These are phyloP conservation scores for Backusella psychrophila DNA, from an alignment of 192 early-diverging fungal genomes.

Conservation along the genomic window DNA sequence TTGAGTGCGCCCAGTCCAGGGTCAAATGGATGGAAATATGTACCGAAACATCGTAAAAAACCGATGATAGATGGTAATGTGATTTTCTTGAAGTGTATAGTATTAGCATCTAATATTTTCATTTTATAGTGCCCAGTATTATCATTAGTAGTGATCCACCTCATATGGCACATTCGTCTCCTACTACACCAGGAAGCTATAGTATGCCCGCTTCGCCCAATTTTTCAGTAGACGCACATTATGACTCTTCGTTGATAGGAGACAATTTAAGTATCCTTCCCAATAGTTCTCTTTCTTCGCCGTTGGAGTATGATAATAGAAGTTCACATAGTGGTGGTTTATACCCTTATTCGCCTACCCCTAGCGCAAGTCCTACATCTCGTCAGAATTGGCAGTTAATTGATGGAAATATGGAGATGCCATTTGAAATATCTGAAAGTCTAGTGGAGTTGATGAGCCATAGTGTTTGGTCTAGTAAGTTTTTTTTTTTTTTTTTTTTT, in stretches of 20 bases:
- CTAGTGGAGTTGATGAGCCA: slow-evolving; percentile 7
- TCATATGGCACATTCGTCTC: not conserved
- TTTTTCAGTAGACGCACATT: slow-evolving; percentile 5
- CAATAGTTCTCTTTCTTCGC: not conserved
- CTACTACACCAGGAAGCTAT: not conserved
- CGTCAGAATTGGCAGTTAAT: slow-evolving; percentile 19
- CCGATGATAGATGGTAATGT: not conserved
- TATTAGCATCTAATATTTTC: too few relatives aligned
- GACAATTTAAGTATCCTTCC: slow-evolving; percentile 1
- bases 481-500: not conserved
- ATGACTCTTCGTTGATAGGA: not conserved
- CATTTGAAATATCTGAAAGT: slow-evolving; percentile 8
- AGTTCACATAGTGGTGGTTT: not conserved
- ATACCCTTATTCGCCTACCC: not conserved
- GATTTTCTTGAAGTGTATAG: not conserved
- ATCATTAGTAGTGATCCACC: not conserved
- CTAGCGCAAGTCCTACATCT: not conserved
- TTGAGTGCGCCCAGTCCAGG: not conserved
- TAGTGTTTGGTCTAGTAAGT: slow-evolving; percentile 19
- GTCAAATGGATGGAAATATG: not conserved
- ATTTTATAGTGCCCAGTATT: slow-evolving; percentile 10
- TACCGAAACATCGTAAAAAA: not conserved
- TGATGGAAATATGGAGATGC: slow-evolving; percentile 17
- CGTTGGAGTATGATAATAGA: not conserved
- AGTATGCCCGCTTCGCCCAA: slow-evolving; percentile 1